phyloP scores from a whole-genome alignment of 1,284 basidiomycete genomes.

The Phylloporus sp. region DNA sequence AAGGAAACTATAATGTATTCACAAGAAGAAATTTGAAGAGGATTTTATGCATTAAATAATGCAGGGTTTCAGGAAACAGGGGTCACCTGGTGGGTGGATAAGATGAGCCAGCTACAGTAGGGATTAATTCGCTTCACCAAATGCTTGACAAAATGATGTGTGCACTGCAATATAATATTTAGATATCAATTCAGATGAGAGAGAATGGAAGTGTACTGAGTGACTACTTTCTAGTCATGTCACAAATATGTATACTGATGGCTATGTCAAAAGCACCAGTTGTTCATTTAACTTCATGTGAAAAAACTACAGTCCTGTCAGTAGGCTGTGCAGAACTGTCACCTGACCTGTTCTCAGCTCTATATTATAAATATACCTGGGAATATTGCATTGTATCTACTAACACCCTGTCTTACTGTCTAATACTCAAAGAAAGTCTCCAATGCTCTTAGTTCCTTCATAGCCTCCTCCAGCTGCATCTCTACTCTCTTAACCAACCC shows the following conservation, averaged over 20 bases:
- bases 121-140: constrained; percentile 3
- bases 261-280: constrained; percentile 14
- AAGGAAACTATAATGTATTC: constrained; percentile 13
- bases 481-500: no score
- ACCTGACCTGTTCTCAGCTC: no score
- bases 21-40: constrained; percentile 16
- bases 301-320: no score
- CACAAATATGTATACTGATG: constrained; percentile 22
- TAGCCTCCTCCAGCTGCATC: no score
- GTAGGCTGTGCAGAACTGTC: no score
- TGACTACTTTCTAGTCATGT: constrained; percentile 16
- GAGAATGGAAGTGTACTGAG: constrained; percentile 28
- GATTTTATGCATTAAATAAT: constrained; percentile 24
- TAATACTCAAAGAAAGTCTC: no score
- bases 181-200: not conserved
- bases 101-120: constrained; percentile 27
- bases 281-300: constrained; percentile 17
- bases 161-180: constrained; percentile 20
- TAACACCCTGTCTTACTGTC: no score
- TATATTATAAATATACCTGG: no score
- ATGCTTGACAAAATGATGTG: constrained; percentile 8
- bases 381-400: no score
- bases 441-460: no score
- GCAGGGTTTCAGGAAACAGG: constrained; percentile 14
- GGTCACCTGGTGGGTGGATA: constrained; percentile 1